Percentiles rank a stretch among this genome's conserved stretches.
phyloP scores from a whole-genome alignment of 2,329 filamentous ascomycete species.

The Fusarium camptoceras region DNA sequence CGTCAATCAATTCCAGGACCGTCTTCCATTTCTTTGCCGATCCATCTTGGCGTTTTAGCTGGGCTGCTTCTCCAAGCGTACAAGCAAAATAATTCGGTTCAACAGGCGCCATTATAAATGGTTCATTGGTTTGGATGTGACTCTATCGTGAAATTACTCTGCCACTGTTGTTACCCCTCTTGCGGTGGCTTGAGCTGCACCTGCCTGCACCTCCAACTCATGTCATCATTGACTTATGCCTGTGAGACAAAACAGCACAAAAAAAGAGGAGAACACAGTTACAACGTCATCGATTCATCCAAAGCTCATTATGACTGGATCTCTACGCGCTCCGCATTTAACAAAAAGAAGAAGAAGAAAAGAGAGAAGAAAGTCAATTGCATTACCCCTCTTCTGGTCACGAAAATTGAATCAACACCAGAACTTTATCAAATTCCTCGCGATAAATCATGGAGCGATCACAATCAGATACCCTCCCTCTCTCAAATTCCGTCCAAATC shows the following conservation, averaged over 20 bases:
- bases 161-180: slow-evolving; percentile 1
- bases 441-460: slow-evolving; percentile 15
- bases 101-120: neutral
- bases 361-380: neutral
- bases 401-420: neutral
- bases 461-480: slow-evolving; percentile 34
- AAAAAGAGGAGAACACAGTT: slow-evolving; percentile 13
- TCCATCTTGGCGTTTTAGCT: slow-evolving; percentile 46
- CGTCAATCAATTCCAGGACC: slow-evolving; percentile 63
- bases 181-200: neutral
- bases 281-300: slow-evolving; percentile 31
- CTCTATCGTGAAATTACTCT: neutral
- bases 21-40: slow-evolving; percentile 53
- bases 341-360: neutral
- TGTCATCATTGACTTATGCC: slow-evolving; percentile 24
- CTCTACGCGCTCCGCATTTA: slow-evolving; percentile 4
- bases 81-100: slow-evolving; percentile 68
- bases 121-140: neutral
- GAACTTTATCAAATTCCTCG: neutral
- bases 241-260: neutral
- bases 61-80: slow-evolving; percentile 67
- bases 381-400: slow-evolving; percentile 18
- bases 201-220: neutral
- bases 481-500: slow-evolving; percentile 55
- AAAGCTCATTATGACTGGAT: slow-evolving; percentile 23